Conservation (phyloP, 345 rosid species). For the Linum trigynum region DNA sequence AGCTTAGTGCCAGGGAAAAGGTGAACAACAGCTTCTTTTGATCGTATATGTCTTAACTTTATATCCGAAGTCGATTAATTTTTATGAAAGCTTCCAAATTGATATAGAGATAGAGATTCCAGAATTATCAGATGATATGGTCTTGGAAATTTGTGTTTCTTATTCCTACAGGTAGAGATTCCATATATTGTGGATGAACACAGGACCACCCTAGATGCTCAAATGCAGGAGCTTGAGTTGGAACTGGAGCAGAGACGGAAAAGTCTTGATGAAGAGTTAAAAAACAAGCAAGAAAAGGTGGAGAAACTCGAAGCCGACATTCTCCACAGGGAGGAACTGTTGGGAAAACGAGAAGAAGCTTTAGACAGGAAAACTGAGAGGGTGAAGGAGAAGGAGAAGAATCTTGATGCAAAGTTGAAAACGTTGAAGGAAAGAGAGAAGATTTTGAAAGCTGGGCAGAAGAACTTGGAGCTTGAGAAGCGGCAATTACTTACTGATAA, state of each 20-base stretch:
- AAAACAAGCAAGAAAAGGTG: slow-evolving; percentile 34
- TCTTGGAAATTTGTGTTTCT: slow-evolving; percentile 6
- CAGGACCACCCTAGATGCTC: slow-evolving; percentile 37
- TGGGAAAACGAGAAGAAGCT: slow-evolving; percentile 46
- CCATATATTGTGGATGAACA: slow-evolving; percentile 65
- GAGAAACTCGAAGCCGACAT: slow-evolving; percentile 42
- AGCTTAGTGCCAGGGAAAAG: slow-evolving; percentile 57
- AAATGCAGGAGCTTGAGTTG: slow-evolving; percentile 43
- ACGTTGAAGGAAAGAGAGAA: slow-evolving; percentile 50
- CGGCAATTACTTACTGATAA: slow-evolving; percentile 39
- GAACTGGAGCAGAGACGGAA: slow-evolving; percentile 51
- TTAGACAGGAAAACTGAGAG: slow-evolving; percentile 44
- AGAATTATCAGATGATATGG: too few relatives aligned
- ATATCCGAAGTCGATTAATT: too few relatives aligned
- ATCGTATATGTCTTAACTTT: neutral
- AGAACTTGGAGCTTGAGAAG: slow-evolving; percentile 45
- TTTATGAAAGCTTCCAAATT: too few relatives aligned
- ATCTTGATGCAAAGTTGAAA: slow-evolving; percentile 49
- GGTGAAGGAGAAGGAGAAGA: slow-evolving; percentile 65
- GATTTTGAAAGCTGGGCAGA: slow-evolving; percentile 47
- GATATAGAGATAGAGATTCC: too few relatives aligned
- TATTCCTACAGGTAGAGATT: slow-evolving; percentile 46
- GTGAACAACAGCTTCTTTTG: slow-evolving; percentile 32
- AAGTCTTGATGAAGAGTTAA: slow-evolving; percentile 49
- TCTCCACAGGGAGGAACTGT: slow-evolving; percentile 43